Evolutionary conservation across 2,329 filamentous ascomycete genomes (phyloP), one percentile per base, ranked within the genome.

Genomic region (Pseudonectria foliicola): DNA sequence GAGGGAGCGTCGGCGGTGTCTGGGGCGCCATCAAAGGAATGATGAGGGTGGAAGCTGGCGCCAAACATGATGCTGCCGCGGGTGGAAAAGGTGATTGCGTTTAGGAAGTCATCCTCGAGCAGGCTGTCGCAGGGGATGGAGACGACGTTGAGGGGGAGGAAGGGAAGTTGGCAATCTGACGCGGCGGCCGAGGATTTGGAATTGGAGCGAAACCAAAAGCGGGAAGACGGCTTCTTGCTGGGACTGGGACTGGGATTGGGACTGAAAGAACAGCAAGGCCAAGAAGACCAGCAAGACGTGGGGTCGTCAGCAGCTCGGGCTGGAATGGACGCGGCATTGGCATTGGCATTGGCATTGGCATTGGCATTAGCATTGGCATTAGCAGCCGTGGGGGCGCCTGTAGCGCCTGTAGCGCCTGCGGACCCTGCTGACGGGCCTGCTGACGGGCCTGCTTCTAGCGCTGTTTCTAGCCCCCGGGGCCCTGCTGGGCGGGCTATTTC

Each of bases 61-160:
- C 70, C 67, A 52, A 79, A 67, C 67, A 81, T 75, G 49, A 81
- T 63, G 57, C 76, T 80, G 45, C 77, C 77, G 47, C 77, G 67
- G 43, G 77, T 77, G 38, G 76, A 79, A 52, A 81, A 81, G 45
- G 68, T 68, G 45, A 81, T 57, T 37, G 66, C 63, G 44, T 62
- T 66, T 50, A 80, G 56, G 52, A 75, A 72, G 48, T 70, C 72
- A 61, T 77, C 71, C 42, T 76, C 75, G 44, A 78, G 60, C 36
- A 80, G 61, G 49, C 58, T 65, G 37, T 73, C 71, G 35, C 68
- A 70, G 28, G 75, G 75, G 49, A 80, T 77, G 38, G 60, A 54
- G 31, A 76, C 70, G 31, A 76, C 70, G 50, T 65, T 69, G 52
- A 80, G 66, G 39, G 73, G 72, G 40, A 64, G 63, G 49, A 69